These are phyloP conservation scores for Niveomyces coronatus DNA, from an alignment of 2,329 filamentous ascomycete genomes.

Conservation along the genomic window DNA sequence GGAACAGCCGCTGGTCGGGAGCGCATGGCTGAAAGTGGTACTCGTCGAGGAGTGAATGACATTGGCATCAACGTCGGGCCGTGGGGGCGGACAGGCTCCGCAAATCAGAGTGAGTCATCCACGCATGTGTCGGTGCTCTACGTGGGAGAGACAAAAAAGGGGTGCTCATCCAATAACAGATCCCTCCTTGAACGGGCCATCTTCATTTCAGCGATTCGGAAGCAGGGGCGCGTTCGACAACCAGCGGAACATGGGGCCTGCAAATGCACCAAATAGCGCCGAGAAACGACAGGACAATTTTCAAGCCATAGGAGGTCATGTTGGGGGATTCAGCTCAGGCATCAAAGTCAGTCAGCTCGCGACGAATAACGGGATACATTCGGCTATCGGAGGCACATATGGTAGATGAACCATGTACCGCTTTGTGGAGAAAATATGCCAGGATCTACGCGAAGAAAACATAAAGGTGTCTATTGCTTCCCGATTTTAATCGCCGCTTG, in stretches of 20 bases:
- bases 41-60: neutral
- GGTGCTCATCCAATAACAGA: neutral
- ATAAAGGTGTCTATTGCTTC: neutral
- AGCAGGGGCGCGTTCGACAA: neutral
- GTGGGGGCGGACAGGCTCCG: neutral
- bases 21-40: neutral
- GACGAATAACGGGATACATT: constrained; percentile 14
- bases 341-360: constrained; percentile 12
- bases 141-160: too few species aligned
- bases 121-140: too few species aligned
- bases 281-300: constrained; percentile 1
- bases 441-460: neutral
- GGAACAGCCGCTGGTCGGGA: neutral
- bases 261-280: constrained; percentile 2
- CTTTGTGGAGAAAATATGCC: neutral
- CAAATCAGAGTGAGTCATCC: neutral
- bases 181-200: neutral
- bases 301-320: neutral
- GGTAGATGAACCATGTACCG: neutral
- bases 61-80: neutral
- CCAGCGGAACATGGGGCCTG: neutral
- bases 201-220: neutral
- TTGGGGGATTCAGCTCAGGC: constrained; percentile 10
- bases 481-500: too few species aligned
- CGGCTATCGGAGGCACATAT: neutral